Conservation (phyloP, 805 yeast genomes). For the Hanseniaspora pseudoguilliermondii region DNA sequence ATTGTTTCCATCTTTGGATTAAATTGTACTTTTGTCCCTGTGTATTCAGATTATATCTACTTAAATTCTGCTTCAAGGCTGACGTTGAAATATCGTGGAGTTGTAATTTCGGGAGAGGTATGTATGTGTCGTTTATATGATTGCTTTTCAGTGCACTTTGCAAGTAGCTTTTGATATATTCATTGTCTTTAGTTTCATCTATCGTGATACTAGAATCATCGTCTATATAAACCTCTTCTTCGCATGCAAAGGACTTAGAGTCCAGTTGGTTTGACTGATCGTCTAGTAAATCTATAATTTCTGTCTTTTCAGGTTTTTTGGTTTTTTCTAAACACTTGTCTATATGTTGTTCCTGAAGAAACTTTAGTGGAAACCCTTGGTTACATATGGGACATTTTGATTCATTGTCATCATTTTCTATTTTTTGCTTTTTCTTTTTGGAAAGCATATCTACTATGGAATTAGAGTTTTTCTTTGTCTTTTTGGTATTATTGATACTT, state of each 20-base stretch:
- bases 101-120: conserved; percentile 24
- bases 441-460: conserved; percentile 14
- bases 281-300: neutral
- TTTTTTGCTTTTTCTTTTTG: conserved; percentile 5
- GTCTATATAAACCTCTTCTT: neutral
- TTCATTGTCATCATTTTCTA: conserved; percentile 13
- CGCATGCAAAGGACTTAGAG: neutral
- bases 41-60: conserved; percentile 42
- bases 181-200: neutral
- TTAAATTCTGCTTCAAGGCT: conserved; percentile 49
- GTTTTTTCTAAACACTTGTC: conserved; percentile 40
- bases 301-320: conserved; percentile 1
- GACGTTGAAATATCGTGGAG: conserved; percentile 26
- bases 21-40: conserved; percentile 51
- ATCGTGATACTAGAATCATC: neutral
- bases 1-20: conserved; percentile 64
- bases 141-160: conserved; percentile 10
- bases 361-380: conserved; percentile 39
- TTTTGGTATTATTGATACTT: neutral
- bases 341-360: conserved; percentile 47
- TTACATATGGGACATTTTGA: conserved; percentile 54
- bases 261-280: neutral
- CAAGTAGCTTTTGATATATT: conserved; percentile 7
- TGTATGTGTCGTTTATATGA: neutral
- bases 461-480: conserved; percentile 1